Conservation (phyloP, 805 yeast genomes). For the Ogataea pilisensis region DNA sequence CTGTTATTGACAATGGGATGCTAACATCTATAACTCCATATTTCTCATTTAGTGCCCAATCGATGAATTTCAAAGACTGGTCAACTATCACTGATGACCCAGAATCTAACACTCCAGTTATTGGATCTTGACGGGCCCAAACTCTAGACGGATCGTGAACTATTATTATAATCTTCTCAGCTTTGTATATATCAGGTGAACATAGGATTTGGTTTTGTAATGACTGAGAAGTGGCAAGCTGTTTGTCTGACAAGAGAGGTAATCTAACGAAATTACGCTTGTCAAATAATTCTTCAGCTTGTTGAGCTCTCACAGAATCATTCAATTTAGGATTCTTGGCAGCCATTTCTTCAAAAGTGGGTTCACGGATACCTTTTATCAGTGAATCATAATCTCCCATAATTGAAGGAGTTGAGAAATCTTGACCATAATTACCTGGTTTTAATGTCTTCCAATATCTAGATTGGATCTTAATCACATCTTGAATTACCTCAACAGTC, state of each 20-base stretch:
- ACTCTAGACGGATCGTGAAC: conserved; percentile 91
- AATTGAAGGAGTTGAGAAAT: conserved; percentile 26
- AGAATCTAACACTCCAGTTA: conserved; percentile 73
- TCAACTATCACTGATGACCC: conserved; percentile 72
- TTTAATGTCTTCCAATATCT: conserved; percentile 82
- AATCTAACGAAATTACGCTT: conserved; percentile 58
- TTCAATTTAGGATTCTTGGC: conserved; percentile 50
- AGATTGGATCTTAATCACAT: conserved; percentile 76
- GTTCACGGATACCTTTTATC: conserved; percentile 38
- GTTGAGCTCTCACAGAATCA: conserved; percentile 73
- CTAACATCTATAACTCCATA: conserved; percentile 83
- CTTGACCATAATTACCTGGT: conserved; percentile 51
- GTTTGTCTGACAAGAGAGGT: conserved; percentile 50
- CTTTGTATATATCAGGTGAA: conserved; percentile 62
- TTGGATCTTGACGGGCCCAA: conserved; percentile 82
- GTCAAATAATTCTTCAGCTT: conserved; percentile 51
- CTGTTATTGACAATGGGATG: conserved; percentile 56
- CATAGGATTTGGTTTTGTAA: conserved; percentile 64
- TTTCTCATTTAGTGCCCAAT: conserved; percentile 55
- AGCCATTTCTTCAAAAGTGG: conserved; percentile 32
- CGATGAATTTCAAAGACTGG: conserved; percentile 63
- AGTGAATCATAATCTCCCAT: conserved; percentile 32
- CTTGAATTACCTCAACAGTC: conserved; percentile 75
- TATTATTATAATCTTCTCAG: conserved; percentile 61
- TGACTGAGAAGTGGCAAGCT: conserved; percentile 41